Conservation (phyloP, 108 stramenopile genomes). For the Schizochytrium sp. region DNA sequence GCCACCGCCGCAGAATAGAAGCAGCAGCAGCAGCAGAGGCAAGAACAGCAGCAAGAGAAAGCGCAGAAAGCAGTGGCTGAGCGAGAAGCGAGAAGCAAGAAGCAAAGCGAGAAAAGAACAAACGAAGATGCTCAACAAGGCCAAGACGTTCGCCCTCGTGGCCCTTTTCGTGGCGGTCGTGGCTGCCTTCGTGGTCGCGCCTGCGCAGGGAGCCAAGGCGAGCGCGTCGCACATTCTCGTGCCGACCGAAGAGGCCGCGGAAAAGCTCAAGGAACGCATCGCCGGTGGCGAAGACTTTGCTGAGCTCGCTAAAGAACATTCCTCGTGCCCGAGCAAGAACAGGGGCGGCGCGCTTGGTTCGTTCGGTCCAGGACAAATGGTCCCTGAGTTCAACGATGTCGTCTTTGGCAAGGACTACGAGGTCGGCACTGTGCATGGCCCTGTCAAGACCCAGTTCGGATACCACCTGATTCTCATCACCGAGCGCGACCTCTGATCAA, state of each 20-base stretch:
- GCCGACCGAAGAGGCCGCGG: not conserved
- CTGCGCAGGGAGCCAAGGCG: not conserved
- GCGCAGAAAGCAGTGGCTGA: too few relatives aligned
- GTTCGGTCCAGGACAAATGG: conserved; percentile 23
- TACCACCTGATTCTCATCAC: conserved; percentile 19
- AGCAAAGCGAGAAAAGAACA: not conserved
- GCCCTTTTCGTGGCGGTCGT: not conserved
- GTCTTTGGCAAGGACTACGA: not conserved
- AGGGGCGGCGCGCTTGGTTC: conserved; percentile 18
- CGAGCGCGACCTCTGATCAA: not conserved
- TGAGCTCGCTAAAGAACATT: not conserved
- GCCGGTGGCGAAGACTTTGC: not conserved
- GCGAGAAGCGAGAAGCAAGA: too few relatives aligned
- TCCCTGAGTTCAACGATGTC: conserved; percentile 23
- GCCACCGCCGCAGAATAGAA: too few relatives aligned
- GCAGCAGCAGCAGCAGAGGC: too few relatives aligned
- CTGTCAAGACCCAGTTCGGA: conserved; percentile 25
- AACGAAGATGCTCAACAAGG: not conserved
- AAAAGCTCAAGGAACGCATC: conserved; percentile 16
- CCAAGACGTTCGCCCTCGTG: not conserved
- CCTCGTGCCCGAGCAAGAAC: not conserved
- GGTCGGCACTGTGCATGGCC: conserved; percentile 21
- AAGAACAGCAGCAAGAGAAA: too few relatives aligned
- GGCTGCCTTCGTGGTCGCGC: not conserved
- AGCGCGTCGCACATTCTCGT: conserved; percentile 16